Percentiles rank a stretch among this genome's conserved stretches.
Evolutionary conservation across 148 eudicot species (phyloP).

Genomic region (Rhododendron mucronatum): DNA sequence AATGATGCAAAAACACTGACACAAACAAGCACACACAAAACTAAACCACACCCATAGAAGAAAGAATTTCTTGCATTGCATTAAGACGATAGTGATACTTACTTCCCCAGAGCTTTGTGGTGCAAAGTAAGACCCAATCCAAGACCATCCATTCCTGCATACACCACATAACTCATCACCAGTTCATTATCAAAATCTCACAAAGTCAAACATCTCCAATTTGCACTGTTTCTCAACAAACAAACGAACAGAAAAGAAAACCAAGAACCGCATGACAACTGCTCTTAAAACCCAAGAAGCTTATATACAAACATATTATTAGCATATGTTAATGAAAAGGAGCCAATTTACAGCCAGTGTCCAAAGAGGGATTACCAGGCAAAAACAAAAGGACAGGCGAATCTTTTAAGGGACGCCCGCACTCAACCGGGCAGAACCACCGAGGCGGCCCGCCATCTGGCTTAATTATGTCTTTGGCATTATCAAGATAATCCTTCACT

Average conservation of each 20-base stretch:
- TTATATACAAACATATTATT: neutral
- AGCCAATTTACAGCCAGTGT: neutral
- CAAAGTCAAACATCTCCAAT: neutral
- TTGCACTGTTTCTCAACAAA: neutral
- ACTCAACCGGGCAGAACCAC: slow-evolving; percentile 88
- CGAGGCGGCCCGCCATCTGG: slow-evolving; percentile 89
- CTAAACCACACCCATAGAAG: neutral
- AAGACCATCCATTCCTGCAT: slow-evolving; percentile 88
- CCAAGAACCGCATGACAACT: neutral
- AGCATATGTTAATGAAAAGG: neutral
- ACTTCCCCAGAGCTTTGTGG: slow-evolving; percentile 82
- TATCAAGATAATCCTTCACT: slow-evolving; percentile 85
- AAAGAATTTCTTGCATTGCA: neutral
- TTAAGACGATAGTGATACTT: slow-evolving; percentile 20
- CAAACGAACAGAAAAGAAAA: neutral
- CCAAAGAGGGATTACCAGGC: slow-evolving; percentile 62
- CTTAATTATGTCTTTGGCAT: slow-evolving; percentile 53
- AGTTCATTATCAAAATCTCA: neutral
- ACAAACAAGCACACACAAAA: neutral
- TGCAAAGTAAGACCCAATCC: slow-evolving; percentile 92
- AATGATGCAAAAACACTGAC: neutral
- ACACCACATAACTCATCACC: neutral
- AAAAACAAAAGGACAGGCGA: slow-evolving; percentile 82
- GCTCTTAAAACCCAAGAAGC: neutral
- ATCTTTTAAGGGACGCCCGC: slow-evolving; percentile 60